These are phyloP conservation scores for Helenozyma rhizophorensis DNA, from an alignment of 805 yeast species.

Conservation along the genomic window DNA sequence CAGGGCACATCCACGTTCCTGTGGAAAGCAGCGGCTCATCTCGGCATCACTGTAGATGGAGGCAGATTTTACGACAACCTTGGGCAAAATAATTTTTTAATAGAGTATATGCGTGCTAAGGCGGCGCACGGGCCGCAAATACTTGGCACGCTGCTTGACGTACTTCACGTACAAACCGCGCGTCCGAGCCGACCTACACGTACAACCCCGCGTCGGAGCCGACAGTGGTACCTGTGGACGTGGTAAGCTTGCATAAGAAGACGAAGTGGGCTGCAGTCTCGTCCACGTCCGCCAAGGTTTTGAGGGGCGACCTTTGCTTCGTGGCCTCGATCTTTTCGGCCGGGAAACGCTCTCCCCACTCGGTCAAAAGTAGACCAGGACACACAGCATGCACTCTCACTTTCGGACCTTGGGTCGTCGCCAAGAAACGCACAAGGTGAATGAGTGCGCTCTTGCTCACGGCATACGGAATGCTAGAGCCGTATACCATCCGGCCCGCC, in stretches of 20 bases:
- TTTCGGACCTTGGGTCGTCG: conserved; percentile 19
- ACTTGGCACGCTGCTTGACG: too few species aligned
- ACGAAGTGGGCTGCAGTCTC: conserved; percentile 23
- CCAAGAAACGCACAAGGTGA: conserved; percentile 18
- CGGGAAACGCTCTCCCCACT: conserved; percentile 22
- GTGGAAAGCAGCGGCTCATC: too few species aligned
- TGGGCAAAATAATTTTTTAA: too few species aligned
- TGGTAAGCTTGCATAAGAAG: conserved; percentile 16
- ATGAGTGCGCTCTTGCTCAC: conserved; percentile 23
- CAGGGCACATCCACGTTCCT: too few species aligned
- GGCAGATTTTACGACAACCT: too few species aligned
- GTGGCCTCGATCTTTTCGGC: conserved; percentile 12
- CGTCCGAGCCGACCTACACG: conserved; percentile 1
- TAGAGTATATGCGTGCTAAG: too few species aligned
- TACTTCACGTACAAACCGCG: too few species aligned
- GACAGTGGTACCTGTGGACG: conserved; percentile 23
- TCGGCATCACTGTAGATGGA: too few species aligned
- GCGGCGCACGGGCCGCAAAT: too few species aligned
- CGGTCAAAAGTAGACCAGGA: conserved; percentile 21
- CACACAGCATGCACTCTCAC: conserved; percentile 15
- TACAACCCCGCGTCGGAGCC: conserved; percentile 21
- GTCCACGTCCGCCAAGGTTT: conserved; percentile 19
- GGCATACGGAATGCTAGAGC: conserved; percentile 31
- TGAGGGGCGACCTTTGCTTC: conserved; percentile 15
- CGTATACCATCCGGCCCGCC: conserved; percentile 24